These are phyloP conservation scores for Monsonia emarginata DNA, from an alignment of 441 rosid species.

Conservation along the genomic window DNA sequence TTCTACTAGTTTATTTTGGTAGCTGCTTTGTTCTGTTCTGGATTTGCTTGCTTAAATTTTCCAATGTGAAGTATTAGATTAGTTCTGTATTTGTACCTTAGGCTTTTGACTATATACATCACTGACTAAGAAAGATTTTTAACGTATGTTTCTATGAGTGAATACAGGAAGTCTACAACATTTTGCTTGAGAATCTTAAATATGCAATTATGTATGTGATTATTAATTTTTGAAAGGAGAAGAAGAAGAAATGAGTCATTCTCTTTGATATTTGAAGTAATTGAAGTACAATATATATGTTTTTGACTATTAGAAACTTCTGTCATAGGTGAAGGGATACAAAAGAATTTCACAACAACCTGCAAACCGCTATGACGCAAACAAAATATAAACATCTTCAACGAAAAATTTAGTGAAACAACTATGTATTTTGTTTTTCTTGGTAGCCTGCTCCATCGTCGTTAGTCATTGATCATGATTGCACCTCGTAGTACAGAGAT, in stretches of 20 bases:
- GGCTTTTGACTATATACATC: not conserved
- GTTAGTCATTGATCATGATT: conserved; percentile 12
- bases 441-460: conserved; percentile 17
- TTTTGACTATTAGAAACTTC: not conserved
- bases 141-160: not conserved
- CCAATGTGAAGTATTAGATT: not conserved
- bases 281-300: not conserved
- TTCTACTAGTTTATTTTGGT: not conserved
- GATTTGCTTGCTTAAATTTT: not conserved
- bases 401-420: conserved; percentile 12
- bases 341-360: not conserved
- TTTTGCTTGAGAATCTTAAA: not conserved
- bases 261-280: not conserved
- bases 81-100: not conserved
- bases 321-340: not conserved
- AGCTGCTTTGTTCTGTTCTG: not conserved
- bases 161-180: not conserved
- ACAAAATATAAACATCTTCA: conserved; percentile 16
- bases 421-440: conserved; percentile 22
- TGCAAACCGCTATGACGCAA: conserved; percentile 15
- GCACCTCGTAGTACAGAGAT: conserved; percentile 26
- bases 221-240: not conserved
- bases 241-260: not conserved
- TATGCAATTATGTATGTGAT: not conserved
- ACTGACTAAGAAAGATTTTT: not conserved